phyloP scores from a whole-genome alignment of 2,329 filamentous ascomycete species.

The Pseudonectria buxi region DNA sequence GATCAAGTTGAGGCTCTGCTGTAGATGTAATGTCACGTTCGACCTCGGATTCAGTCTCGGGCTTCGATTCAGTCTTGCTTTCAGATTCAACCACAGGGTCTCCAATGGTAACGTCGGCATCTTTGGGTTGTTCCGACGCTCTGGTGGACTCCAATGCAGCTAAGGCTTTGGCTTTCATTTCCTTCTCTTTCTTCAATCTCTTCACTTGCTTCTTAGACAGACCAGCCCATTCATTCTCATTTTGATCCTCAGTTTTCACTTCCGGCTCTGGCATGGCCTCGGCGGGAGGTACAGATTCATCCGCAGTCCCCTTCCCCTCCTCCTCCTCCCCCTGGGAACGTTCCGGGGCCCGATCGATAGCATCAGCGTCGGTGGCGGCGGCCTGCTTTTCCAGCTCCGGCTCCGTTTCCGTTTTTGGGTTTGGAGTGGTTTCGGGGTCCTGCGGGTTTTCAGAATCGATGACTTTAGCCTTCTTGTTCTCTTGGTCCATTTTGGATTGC shows the following conservation, averaged over 20 bases:
- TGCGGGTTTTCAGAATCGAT: conserved; percentile 22
- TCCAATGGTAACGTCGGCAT: conserved; percentile 9
- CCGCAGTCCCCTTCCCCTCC: conserved; percentile 11
- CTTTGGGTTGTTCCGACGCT: conserved; percentile 12
- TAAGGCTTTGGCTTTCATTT: conserved; percentile 16
- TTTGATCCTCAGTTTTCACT: conserved; percentile 13
- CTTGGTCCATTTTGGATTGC: conserved; percentile 26
- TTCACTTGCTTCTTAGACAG: conserved; percentile 20
- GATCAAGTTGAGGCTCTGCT: conserved; percentile 8
- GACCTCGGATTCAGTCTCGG: conserved; percentile 5
- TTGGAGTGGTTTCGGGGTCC: conserved; percentile 19
- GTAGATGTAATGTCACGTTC: conserved; percentile 22
- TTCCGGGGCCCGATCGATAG: conserved; percentile 14
- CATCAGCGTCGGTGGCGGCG: conserved; percentile 17
- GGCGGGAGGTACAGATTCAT: conserved; percentile 10
- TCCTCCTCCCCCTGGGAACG: conserved; percentile 10
- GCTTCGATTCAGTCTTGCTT: conserved; percentile 12
- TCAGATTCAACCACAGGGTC: conserved; percentile 13
- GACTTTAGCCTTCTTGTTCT: conserved; percentile 29
- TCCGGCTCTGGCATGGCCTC: conserved; percentile 9
- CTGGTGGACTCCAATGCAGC: conserved; percentile 11
- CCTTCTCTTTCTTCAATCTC: conserved; percentile 17
- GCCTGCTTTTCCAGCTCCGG: conserved; percentile 21
- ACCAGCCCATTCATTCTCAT: conserved; percentile 18
- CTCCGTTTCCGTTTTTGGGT: conserved; percentile 12